Evolutionary conservation across 2,329 filamentous ascomycete genomes (phyloP).

Genomic region (Lasiodiplodia theobromae): DNA sequence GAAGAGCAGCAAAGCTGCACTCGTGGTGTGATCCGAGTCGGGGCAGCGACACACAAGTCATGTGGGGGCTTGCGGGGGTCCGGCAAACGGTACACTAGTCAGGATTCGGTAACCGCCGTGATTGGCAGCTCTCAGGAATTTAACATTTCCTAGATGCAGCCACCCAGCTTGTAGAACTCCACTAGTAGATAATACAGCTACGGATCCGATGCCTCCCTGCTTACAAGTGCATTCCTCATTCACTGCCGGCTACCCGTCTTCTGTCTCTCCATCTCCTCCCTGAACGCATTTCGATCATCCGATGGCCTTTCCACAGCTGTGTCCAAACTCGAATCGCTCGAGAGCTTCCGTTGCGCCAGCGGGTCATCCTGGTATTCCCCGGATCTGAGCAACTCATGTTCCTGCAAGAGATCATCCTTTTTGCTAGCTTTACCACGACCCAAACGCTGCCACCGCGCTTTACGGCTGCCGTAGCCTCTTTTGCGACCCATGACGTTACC

Average conservation of each 20-base stretch:
- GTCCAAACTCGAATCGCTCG: constrained; percentile 37
- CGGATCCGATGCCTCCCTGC: neutral
- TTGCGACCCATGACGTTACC: constrained; percentile 46
- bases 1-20: neutral
- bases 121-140: neutral
- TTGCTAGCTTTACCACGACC: constrained; percentile 37
- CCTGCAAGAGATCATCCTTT: constrained; percentile 41
- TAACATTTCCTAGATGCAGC: neutral
- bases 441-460: constrained; percentile 46
- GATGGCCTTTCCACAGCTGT: constrained; percentile 38
- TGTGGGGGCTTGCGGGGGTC: neutral
- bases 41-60: neutral
- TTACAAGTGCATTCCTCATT: neutral
- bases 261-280: constrained; percentile 47
- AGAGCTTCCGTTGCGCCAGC: neutral
- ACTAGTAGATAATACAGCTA: neutral
- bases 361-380: constrained; percentile 29
- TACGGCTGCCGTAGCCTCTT: constrained; percentile 47
- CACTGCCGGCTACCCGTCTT: constrained; percentile 40
- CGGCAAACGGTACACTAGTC: neutral
- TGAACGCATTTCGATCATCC: constrained; percentile 43
- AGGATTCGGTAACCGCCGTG: neutral
- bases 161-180: neutral
- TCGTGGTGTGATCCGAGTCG: neutral
- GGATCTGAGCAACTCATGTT: constrained; percentile 36